Conservation (phyloP, 345 rosid species). For the Angophora floribunda region DNA sequence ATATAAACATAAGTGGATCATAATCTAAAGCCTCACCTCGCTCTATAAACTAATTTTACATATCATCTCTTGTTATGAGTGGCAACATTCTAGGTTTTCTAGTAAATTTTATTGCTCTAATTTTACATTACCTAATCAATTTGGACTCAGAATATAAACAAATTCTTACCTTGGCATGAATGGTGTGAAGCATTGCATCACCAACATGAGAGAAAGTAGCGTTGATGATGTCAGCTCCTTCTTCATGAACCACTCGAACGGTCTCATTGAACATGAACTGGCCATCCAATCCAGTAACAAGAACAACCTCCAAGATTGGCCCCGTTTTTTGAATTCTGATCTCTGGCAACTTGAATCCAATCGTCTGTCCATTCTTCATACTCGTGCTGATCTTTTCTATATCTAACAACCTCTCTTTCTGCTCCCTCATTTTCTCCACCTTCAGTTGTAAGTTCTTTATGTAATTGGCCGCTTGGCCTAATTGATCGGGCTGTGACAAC, state of each 20-base stretch:
- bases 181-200: constrained; percentile 7
- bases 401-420: constrained; percentile 20
- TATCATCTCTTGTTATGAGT: not conserved
- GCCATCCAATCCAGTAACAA: constrained; percentile 22
- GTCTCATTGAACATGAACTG: constrained; percentile 19
- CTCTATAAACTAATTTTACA: not conserved
- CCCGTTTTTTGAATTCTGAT: not conserved
- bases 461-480: constrained; percentile 44
- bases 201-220: constrained; percentile 21
- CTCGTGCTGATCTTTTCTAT: not conserved
- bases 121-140: not conserved
- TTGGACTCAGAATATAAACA: not conserved
- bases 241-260: constrained; percentile 28
- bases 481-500: constrained; percentile 39
- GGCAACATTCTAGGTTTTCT: not conserved
- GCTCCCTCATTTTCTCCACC: constrained; percentile 46
- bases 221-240: constrained; percentile 25
- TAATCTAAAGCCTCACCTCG: not conserved
- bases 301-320: constrained; percentile 11
- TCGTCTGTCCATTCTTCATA: not conserved
- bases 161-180: constrained; percentile 33
- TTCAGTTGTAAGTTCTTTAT: constrained; percentile 44
- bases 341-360: not conserved
- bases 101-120: not conserved
- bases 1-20: not conserved